A percentile compares a stretch with the other conserved stretches of the same genome.
Evolutionary conservation across 345 rosid species (phyloP).

Genomic region (Citrus glauca): DNA sequence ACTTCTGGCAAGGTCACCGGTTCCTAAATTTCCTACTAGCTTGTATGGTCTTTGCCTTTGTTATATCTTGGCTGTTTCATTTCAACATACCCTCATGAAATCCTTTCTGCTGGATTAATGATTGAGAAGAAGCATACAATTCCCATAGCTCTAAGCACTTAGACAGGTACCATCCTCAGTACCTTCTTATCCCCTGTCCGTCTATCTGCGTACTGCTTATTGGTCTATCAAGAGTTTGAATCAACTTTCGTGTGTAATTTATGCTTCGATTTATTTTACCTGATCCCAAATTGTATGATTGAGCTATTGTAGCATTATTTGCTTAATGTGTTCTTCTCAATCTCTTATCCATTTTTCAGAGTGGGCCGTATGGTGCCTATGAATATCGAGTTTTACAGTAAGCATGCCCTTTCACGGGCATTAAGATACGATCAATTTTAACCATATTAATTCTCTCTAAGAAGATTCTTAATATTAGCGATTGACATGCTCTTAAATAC

Average conservation of each 20-base stretch:
- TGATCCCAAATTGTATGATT: not conserved
- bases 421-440: too few relatives aligned
- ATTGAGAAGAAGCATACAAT: not conserved
- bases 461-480: too few relatives aligned
- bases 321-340: not conserved
- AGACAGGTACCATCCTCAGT: constrained; percentile 1
- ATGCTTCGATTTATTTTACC: not conserved
- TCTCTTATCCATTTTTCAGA: not conserved
- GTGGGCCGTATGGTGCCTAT: too few relatives aligned
- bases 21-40: constrained; percentile 87
- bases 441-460: too few relatives aligned
- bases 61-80: constrained; percentile 93
- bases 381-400: too few relatives aligned
- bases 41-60: constrained; percentile 91
- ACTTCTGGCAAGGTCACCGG: constrained; percentile 80
- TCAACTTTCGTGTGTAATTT: not conserved
- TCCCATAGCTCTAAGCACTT: not conserved
- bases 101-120: not conserved
- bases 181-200: not conserved
- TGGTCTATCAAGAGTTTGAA: constrained; percentile 12
- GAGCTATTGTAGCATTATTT: not conserved
- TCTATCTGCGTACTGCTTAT: constrained; percentile 9
- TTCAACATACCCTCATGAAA: constrained; percentile 68
- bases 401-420: too few relatives aligned
- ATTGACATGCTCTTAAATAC: too few relatives aligned